Evolutionary conservation across 306 rosid species (phyloP).

Genomic region (Quercus suber): DNA sequence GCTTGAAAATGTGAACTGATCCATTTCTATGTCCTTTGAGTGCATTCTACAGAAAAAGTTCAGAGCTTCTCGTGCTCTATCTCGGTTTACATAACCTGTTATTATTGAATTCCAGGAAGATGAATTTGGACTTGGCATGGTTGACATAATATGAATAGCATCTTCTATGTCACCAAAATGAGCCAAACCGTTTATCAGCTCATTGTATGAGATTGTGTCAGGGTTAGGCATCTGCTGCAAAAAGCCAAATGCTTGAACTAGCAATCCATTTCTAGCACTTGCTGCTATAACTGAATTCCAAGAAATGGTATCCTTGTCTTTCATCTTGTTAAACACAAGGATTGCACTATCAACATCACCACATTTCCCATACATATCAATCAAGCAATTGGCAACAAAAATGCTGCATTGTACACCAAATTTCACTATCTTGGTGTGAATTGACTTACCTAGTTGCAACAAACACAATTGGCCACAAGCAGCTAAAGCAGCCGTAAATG

Average conservation of each 20-base stretch:
- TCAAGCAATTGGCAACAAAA: conserved; percentile 64
- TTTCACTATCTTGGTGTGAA: conserved; percentile 54
- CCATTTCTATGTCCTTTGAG: conserved; percentile 37
- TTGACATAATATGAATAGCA: conserved; percentile 42
- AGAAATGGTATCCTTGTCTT: conserved; percentile 48
- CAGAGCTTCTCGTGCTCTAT: conserved; percentile 50
- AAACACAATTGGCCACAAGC: conserved; percentile 51
- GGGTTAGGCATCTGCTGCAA: conserved; percentile 54
- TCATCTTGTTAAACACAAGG: conserved; percentile 27
- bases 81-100: conserved; percentile 64
- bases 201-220: conserved; percentile 60
- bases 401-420: conserved; percentile 35
- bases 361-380: conserved; percentile 80
- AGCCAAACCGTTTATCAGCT: conserved; percentile 60
- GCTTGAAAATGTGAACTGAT: conserved; percentile 66
- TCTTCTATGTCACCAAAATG: conserved; percentile 51
- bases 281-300: conserved; percentile 78
- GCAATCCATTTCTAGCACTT: conserved; percentile 42
- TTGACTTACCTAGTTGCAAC: conserved; percentile 43
- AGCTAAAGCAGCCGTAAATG: conserved; percentile 51
- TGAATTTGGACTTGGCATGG: conserved; percentile 55
- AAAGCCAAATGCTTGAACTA: conserved; percentile 42
- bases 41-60: conserved; percentile 56
- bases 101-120: conserved; percentile 78
- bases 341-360: conserved; percentile 41